Conservation (phyloP, 441 rosid species). For the Populus tomentosa region DNA sequence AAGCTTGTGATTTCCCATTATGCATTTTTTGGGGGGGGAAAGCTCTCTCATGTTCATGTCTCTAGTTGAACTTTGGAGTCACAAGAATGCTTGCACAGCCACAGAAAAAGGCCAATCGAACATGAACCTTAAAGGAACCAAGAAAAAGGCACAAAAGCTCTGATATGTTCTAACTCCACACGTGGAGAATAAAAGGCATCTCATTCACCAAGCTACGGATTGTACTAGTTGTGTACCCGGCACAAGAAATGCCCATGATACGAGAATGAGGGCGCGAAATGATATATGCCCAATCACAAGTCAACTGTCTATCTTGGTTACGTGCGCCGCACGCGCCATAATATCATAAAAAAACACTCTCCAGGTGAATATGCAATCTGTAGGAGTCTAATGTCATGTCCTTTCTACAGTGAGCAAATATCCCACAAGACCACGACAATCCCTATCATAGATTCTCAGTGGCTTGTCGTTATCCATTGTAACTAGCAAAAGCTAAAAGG, state of each 20-base stretch:
- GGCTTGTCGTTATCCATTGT: background rate
- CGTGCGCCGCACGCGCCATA: background rate
- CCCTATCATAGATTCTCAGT: background rate
- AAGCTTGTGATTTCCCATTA: too few relatives aligned
- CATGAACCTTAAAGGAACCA: background rate
- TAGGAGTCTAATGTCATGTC: background rate
- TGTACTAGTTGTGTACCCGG: too few relatives aligned
- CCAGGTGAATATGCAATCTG: background rate
- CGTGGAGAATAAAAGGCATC: too few relatives aligned
- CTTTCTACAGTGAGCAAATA: background rate
- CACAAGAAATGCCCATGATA: too few relatives aligned
- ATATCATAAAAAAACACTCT: background rate
- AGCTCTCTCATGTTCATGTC: too few relatives aligned
- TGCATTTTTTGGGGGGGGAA: too few relatives aligned
- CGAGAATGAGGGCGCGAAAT: too few relatives aligned
- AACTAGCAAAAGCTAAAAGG: background rate
- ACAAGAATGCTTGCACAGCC: background rate
- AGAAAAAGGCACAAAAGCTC: background rate
- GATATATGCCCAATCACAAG: background rate
- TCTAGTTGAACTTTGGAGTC: background rate
- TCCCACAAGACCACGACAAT: background rate
- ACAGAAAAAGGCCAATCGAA: background rate
- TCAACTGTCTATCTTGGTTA: background rate
- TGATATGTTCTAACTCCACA: background rate
- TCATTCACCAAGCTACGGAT: too few relatives aligned